Conservation (phyloP, 1,139 yeast species). For the Candida sp. region DNA sequence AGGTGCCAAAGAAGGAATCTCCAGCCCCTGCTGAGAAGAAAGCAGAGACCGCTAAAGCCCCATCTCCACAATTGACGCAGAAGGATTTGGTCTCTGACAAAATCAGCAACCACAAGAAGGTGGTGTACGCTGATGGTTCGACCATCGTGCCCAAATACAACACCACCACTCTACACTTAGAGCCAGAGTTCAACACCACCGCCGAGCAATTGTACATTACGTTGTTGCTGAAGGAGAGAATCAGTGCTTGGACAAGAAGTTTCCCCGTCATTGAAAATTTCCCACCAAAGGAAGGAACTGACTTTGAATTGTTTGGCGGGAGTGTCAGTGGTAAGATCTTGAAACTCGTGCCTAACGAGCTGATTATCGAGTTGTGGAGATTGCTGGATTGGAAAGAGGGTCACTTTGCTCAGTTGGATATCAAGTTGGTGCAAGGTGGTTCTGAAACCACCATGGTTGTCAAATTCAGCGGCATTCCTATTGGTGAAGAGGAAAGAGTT, state of each 20-base stretch:
- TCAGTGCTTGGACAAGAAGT: slow-evolving; percentile 91
- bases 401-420: slow-evolving; percentile 71
- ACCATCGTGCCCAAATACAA: slow-evolving; percentile 62
- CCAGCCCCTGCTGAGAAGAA: slow-evolving; percentile 18
- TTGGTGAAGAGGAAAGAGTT: slow-evolving; percentile 96
- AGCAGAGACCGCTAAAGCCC: slow-evolving; percentile 16
- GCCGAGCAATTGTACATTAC: slow-evolving; percentile 86
- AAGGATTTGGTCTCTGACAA: slow-evolving; percentile 8
- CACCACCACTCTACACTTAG: slow-evolving; percentile 79
- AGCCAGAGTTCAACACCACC: slow-evolving; percentile 83
- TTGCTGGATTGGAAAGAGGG: slow-evolving; percentile 86
- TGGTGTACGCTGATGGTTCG: background rate
- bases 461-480: slow-evolving; percentile 87
- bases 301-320: slow-evolving; percentile 85
- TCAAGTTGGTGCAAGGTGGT: slow-evolving; percentile 73
- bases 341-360: slow-evolving; percentile 59
- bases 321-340: slow-evolving; percentile 75
- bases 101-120: background rate
- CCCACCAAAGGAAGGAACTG: slow-evolving; percentile 63
- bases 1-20: background rate
- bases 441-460: slow-evolving; percentile 86
- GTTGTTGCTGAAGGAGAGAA: slow-evolving; percentile 73
- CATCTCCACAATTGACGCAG: slow-evolving; percentile 4
- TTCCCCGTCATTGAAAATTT: slow-evolving; percentile 58
- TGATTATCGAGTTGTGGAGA: slow-evolving; percentile 83